phyloP scores from a whole-genome alignment of 2,329 filamentous ascomycete genomes.

The Fusarium liriodendri region DNA sequence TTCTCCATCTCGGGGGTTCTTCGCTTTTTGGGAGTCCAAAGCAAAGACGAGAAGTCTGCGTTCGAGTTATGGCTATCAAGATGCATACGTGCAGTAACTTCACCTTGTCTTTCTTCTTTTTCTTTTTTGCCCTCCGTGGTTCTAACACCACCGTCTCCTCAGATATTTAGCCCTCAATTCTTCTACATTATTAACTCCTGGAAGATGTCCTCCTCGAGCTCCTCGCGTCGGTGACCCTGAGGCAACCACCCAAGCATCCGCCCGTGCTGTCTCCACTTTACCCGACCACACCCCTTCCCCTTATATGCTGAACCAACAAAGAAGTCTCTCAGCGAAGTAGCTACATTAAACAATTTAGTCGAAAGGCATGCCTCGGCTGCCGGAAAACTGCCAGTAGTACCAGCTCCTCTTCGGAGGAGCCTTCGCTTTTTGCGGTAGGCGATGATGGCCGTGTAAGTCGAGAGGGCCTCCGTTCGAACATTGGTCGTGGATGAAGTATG shows the following conservation, averaged over 20 bases:
- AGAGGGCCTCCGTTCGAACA: not conserved
- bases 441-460: not conserved
- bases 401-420: not conserved
- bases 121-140: not conserved
- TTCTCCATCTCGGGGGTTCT: not conserved
- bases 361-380: not conserved
- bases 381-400: not conserved
- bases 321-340: conserved; percentile 11
- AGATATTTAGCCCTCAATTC: not conserved
- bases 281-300: not conserved
- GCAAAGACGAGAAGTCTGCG: not conserved
- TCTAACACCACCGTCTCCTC: not conserved
- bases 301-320: conserved; percentile 4
- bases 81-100: not conserved
- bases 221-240: not conserved
- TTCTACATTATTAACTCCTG: not conserved
- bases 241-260: not conserved
- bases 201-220: not conserved
- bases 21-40: conserved; percentile 18
- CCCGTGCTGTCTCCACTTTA: not conserved
- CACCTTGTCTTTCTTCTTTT: too few species aligned
- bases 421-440: conserved; percentile 22
- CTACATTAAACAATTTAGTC: not conserved
- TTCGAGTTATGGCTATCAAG: not conserved
- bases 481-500: not conserved